Evolutionary conservation across 441 rosid genomes (phyloP), one percentile per base, ranked within the genome.

Genomic region (Adansonia madagascariensis): DNA sequence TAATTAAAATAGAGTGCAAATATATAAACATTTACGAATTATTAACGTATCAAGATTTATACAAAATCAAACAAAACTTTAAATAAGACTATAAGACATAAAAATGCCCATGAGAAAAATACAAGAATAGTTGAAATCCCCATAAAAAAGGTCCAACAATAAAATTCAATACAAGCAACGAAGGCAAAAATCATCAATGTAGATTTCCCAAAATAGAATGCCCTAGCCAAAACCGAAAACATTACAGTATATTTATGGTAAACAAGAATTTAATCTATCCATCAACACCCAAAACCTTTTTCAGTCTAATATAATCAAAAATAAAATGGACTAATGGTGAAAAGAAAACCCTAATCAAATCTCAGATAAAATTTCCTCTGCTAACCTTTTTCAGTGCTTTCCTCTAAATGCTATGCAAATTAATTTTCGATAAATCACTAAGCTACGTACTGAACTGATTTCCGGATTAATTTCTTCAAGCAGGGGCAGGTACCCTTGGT

Each of bases 401-500:
- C 71, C 46, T 71, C 71, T 70, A 47, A 78, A 71, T 52, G 71
- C 83, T 82, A 79, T 76, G 76, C 79, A 76, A 35, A 35, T 71
- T 67, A 62, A 69, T 60, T 50, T 59, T 69, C 35, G 43, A 71
- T 55, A 78, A 77, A 64, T 62, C 79, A 15, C 85, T 82, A 56
- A 46, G 53, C 86, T 81, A 78, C 74, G 74, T 75, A 71, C 73
- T 70, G 59, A 39, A 62, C 71, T 76, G 59, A 69, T 68, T 69
- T 22, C 71, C 55, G 49, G 11, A 11, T 8, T 15, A 52, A 24
- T 49, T 74, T 80, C 75, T 66, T 87, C 83, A 90, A 69, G 91
- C 92, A 50, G 89, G 81, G 4, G 92, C 92, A 72, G 92, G 77
- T 59, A 90, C 88, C 9, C 78, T 77, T 5, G 85, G 89, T 35